A percentile compares a stretch with the other conserved stretches of the same genome.
Evolutionary conservation across 164 flowering plant species (phyloP).

Genomic region (Berberis thunbergii): DNA sequence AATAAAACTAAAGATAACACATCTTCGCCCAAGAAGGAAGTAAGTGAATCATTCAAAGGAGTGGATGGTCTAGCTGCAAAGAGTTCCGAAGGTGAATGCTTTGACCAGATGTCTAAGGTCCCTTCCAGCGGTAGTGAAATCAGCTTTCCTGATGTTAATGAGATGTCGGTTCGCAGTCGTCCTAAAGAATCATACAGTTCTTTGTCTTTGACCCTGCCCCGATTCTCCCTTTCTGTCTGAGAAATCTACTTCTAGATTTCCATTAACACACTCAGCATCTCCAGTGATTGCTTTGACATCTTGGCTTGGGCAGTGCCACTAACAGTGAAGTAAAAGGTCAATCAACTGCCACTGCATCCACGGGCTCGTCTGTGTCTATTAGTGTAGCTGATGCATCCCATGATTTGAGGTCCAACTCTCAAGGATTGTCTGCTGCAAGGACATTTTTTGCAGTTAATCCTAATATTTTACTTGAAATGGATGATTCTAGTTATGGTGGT

Average conservation of each 20-base stretch:
- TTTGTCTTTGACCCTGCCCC: slow-evolving; percentile 31
- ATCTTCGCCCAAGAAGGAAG: slow-evolving; percentile 19
- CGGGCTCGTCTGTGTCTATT: slow-evolving; percentile 55
- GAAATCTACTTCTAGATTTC: slow-evolving; percentile 46
- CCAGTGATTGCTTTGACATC: slow-evolving; percentile 71
- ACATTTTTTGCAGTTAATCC: slow-evolving; percentile 47
- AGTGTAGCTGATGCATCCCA: slow-evolving; percentile 50
- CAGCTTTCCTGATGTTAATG: slow-evolving; percentile 26
- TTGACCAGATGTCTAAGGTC: slow-evolving; percentile 34
- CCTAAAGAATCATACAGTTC: slow-evolving; percentile 60
- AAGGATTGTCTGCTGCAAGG: slow-evolving; percentile 38
- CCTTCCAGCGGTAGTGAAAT: slow-evolving; percentile 41
- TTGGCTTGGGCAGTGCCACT: slow-evolving; percentile 66
- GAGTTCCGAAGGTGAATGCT: slow-evolving; percentile 34
- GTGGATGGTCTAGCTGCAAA: slow-evolving; percentile 25
- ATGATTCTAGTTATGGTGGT: slow-evolving; percentile 92
- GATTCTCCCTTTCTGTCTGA: slow-evolving; percentile 73
- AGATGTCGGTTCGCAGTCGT: slow-evolving; percentile 17
- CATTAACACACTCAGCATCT: slow-evolving; percentile 40
- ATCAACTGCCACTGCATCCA: slow-evolving; percentile 40
- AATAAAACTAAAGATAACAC: slow-evolving; percentile 25
- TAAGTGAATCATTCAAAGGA: slow-evolving; percentile 17
- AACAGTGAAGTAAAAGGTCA: slow-evolving; percentile 39
- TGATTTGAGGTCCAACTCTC: slow-evolving; percentile 51
- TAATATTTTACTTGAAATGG: slow-evolving; percentile 70